Evolutionary conservation across 805 yeast species (phyloP).

Genomic region (Pichia exigua): DNA sequence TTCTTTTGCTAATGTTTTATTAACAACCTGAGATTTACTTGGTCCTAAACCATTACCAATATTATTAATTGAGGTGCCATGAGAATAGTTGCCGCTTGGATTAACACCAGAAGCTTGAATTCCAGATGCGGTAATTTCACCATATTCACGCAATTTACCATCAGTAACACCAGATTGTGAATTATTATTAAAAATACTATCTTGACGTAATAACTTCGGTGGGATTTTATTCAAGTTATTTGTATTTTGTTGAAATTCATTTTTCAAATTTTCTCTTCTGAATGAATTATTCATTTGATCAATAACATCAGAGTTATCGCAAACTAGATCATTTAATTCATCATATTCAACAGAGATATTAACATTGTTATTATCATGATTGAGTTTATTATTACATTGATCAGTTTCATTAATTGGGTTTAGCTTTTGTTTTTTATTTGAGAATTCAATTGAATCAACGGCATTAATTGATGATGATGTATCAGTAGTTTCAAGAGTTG

Average conservation of each 20-base stretch:
- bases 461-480: background rate
- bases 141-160: slow-evolving; percentile 32
- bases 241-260: background rate
- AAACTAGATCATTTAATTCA: background rate
- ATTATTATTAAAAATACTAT: slow-evolving; percentile 1
- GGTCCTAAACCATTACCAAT: slow-evolving; percentile 58
- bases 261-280: background rate
- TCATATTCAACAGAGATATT: background rate
- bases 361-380: background rate
- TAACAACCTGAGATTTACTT: slow-evolving; percentile 46
- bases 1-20: slow-evolving; percentile 38
- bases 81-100: slow-evolving; percentile 20
- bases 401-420: background rate
- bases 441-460: background rate
- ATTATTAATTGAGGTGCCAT: slow-evolving; percentile 12
- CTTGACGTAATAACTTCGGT: slow-evolving; percentile 20
- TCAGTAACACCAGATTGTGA: slow-evolving; percentile 11
- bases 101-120: slow-evolving; percentile 24
- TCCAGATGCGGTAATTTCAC: slow-evolving; percentile 58
- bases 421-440: slow-evolving; percentile 1
- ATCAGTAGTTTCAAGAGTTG: background rate
- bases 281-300: slow-evolving; percentile 5
- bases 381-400: background rate
- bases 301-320: slow-evolving; percentile 7
- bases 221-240: slow-evolving; percentile 1